Base-by-base conservation (phyloP, 768 basidiomycete genomes). In the Boletus reticulatus region DNA sequence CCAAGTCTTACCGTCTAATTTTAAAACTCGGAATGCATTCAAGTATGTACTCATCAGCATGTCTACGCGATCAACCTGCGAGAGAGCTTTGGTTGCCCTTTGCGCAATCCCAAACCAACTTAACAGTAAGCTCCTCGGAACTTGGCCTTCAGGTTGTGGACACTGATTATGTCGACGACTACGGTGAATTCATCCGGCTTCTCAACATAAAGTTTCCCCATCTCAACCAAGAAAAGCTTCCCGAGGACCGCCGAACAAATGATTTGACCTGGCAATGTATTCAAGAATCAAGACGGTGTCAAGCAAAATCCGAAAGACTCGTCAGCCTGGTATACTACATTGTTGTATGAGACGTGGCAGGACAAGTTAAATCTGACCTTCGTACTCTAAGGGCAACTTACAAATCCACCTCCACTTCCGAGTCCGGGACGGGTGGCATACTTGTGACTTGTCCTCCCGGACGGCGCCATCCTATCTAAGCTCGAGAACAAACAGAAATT, bases 111-210 rank as follows among this genome's bases (percentile, higher is more conserved):
- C n/a, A n/a, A n/a, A n/a, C n/a, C n/a, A n/a, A n/a, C n/a, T n/a
- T n/a, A n/a, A n/a, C n/a, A n/a, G n/a, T n/a, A n/a, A n/a, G n/a
- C n/a, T n/a, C n/a, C n/a, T n/a, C n/a, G n/a, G n/a, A n/a, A n/a
- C n/a, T n/a, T n/a, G n/a, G n/a, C n/a, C n/a, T n/a, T n/a, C n/a
- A n/a, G n/a, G n/a, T n/a, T n/a, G n/a, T n/a, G n/a, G n/a, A n/a
- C n/a, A n/a, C n/a, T n/a, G n/a, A 70, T 12, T 58, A 70, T 24
- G 42, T 75, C 17, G 63, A 65, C 10, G 55, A 57, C 2, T 46
- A 61, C 32, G 32, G 32, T 11, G 32, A 34, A 34, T 34, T 34
- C 32, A 13, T 34, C 32, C 13, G 32, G 32, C 11, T 34, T 34
- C 12, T 34, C 32, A 34, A 34, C 32, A 13, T 34, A 34, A 34